Base-by-base conservation (phyloP, 305 asterid species). In the Fraxinus albicans region DNA sequence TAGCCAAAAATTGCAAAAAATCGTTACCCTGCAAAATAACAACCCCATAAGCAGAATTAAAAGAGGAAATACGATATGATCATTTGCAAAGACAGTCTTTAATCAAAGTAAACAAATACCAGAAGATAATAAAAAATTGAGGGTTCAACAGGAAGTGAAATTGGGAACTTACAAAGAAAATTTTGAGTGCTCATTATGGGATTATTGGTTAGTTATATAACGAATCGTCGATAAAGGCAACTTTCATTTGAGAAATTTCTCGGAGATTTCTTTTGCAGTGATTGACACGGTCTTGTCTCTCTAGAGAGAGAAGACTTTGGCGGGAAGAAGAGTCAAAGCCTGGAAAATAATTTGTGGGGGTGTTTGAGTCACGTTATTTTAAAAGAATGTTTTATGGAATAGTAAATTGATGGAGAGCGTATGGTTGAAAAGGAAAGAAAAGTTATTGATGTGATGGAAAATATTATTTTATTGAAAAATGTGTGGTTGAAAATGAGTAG, bases 241-340 rank as follows among this genome's bases (percentile, higher is more conserved):
- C 80, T 80, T 70, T n/a, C 17, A 72, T 33, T 38, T 55, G 29
- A 77, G 83, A 77, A 86, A 23, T 47, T 77, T 85, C 88, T 0
- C 33, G 69, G 75, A 83, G 23, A 8, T 63, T 44, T 23, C 13
- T 36, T 50, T 50, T 10, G 3, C 9, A 4, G 38, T 12, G 33
- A 21, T 15, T 3, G 38, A 73, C 70, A 2, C 27, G n/a, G 60
- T 55, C 55, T 9, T 70, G 60, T 77, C 58, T 44, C 34, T 72
- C 2, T 42, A 8, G 8, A 42, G 33, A 55, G 36, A 78, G 73
- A 76, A 75, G 84, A 53, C 83, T 80, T 70, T 79, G 87, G 86
- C 78, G 50, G 76, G 84, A 84, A 84, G 84, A 81, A 72, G 13
- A 77, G 83, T 86, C 87, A 34, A 5, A 25, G 12, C 23, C 23